These are phyloP conservation scores for Calocera viscosa DNA, from an alignment of 768 basidiomycete species.

Conservation along the genomic window DNA sequence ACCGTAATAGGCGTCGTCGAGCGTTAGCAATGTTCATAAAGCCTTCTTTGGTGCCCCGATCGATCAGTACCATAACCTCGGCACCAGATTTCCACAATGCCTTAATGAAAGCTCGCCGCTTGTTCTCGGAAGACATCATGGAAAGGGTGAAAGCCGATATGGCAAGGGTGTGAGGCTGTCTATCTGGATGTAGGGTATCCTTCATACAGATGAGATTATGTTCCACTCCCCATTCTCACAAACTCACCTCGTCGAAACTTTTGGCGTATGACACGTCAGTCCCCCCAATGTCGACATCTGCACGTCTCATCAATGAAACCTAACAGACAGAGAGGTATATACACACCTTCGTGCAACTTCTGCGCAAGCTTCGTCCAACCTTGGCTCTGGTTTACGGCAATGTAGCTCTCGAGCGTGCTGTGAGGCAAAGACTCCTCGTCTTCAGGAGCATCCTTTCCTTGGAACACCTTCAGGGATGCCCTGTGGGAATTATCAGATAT, in stretches of 20 bases:
- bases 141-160: conserved; percentile 79
- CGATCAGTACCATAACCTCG: conserved; percentile 74
- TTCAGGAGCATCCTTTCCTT: conserved; percentile 20
- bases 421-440: neutral
- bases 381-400: conserved; percentile 50
- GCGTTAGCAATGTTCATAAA: conserved; percentile 72
- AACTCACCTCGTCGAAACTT: neutral
- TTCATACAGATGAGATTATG: neutral
- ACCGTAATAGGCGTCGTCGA: conserved; percentile 52
- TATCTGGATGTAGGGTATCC: conserved; percentile 14
- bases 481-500: conserved; percentile 28
- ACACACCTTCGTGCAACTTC: neutral
- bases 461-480: conserved; percentile 57
- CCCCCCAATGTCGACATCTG: neutral
- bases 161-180: conserved; percentile 56
- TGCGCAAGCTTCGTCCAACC: conserved; percentile 6
- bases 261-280: neutral
- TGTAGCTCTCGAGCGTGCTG: conserved; percentile 32
- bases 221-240: neutral
- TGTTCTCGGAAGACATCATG: conserved; percentile 48
- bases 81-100: conserved; percentile 91
- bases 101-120: conserved; percentile 54
- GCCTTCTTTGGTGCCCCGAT: conserved; percentile 62
- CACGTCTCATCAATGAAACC: conserved; percentile 11
- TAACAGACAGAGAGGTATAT: neutral